Conservation (phyloP, 129 eudicot species). For the Tagetes patula region DNA sequence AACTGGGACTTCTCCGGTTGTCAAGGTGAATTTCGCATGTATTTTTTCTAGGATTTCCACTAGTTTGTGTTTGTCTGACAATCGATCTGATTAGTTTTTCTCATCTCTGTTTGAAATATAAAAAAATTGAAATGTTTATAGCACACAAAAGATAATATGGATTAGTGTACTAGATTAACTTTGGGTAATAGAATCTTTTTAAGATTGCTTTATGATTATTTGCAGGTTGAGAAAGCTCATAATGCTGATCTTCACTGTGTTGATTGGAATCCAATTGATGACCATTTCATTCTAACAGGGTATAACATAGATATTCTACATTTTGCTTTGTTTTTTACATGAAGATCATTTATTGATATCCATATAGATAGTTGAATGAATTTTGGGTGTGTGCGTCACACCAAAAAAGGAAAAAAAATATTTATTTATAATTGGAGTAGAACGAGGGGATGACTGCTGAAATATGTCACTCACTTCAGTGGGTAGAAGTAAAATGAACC, state of each 20-base stretch:
- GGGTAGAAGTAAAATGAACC: slow-evolving; percentile 2
- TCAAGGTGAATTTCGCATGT: slow-evolving; percentile 57
- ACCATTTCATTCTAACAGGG: slow-evolving; percentile 82
- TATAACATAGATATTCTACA: slow-evolving; percentile 20
- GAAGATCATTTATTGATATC: slow-evolving; percentile 1
- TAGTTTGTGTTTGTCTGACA: not conserved
- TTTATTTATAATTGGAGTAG: not conserved
- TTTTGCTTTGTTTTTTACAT: not conserved
- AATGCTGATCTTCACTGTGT: slow-evolving; percentile 92
- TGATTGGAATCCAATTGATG: slow-evolving; percentile 88
- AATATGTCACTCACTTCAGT: not conserved
- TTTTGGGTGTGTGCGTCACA: not conserved
- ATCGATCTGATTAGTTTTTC: not conserved
- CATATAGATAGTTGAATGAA: not conserved
- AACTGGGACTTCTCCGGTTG: slow-evolving; percentile 65
- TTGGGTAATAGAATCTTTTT: not conserved
- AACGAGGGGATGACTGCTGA: not conserved
- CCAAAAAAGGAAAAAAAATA: not conserved
- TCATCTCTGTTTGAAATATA: not conserved
- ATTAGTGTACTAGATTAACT: not conserved
- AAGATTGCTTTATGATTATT: not conserved
- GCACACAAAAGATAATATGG: not conserved
- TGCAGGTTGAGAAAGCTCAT: slow-evolving; percentile 91
- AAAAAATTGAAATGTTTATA: not conserved
- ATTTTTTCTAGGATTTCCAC: not conserved